A percentile compares a stretch with the other conserved stretches of the same genome.
Evolutionary conservation across 176 grass and related monocot species (phyloP).

Genomic region (Tuctoria greenei): DNA sequence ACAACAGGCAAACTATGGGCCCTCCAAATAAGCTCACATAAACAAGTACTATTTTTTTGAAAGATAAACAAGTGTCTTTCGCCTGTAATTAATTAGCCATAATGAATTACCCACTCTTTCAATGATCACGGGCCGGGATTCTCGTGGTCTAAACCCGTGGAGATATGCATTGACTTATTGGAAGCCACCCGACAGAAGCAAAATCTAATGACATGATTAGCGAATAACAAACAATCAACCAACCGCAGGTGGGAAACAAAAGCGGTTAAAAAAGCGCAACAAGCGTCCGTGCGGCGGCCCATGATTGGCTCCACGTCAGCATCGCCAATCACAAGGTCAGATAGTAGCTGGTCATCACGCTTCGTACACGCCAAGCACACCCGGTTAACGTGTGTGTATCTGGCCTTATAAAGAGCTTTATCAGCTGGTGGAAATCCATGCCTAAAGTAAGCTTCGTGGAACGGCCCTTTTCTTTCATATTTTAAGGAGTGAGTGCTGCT

Average conservation of each 20-base stretch:
- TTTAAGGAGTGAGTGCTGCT: background rate
- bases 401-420: background rate
- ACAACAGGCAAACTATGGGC: background rate
- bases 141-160: background rate
- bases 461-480: background rate
- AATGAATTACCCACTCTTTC: slow-evolving; percentile 9
- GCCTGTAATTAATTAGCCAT: too few relatives aligned
- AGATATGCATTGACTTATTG: slow-evolving; percentile 43
- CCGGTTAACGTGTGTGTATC: background rate
- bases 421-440: slow-evolving; percentile 5
- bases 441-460: background rate
- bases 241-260: background rate
- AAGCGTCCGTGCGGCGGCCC: background rate
- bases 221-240: slow-evolving; percentile 5
- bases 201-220: slow-evolving; percentile 43
- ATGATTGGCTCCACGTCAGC: slow-evolving; percentile 24
- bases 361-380: background rate
- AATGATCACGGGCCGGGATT: background rate
- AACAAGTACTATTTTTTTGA: background rate
- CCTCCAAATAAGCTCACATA: background rate
- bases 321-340: slow-evolving; percentile 5
- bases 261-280: slow-evolving; percentile 27
- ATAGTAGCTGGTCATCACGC: background rate
- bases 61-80: too few relatives aligned
- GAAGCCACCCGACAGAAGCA: slow-evolving; percentile 20